Conservation (phyloP, 192 early-diverging fungal species). For the Umbelopsis sp. region DNA sequence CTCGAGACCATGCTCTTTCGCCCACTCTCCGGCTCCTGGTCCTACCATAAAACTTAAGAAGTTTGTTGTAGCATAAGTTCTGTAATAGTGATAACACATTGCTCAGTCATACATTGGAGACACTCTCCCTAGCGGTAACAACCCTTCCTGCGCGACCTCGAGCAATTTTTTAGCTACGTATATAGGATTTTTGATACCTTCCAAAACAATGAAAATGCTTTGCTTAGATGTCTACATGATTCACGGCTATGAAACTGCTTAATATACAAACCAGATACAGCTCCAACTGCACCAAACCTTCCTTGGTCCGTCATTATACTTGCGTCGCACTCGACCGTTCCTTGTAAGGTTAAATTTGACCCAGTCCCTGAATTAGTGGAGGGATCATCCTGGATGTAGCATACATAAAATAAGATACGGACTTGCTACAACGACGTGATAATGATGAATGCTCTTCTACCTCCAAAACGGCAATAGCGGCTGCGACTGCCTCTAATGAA, state of each 20-base stretch:
- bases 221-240: background rate
- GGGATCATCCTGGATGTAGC: slow-evolving; percentile 35
- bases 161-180: slow-evolving; percentile 53
- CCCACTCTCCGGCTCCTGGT: slow-evolving; percentile 57
- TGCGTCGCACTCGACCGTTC: slow-evolving; percentile 87
- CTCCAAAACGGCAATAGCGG: slow-evolving; percentile 44
- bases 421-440: background rate
- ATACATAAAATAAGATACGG: background rate
- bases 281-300: slow-evolving; percentile 81
- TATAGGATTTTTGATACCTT: slow-evolving; percentile 72
- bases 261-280: slow-evolving; percentile 53
- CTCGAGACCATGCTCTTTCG: slow-evolving; percentile 22
- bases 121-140: slow-evolving; percentile 49
- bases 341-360: slow-evolving; percentile 77
- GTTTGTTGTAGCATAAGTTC: background rate
- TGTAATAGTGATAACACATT: background rate
- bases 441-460: slow-evolving; percentile 12
- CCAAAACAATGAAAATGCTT: background rate
- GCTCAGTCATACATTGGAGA: slow-evolving; percentile 46
- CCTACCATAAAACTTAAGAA: slow-evolving; percentile 51
- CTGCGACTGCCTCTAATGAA: slow-evolving; percentile 39
- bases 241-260: background rate
- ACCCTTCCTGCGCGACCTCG: slow-evolving; percentile 45
- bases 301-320: slow-evolving; percentile 69
- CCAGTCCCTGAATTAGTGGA: slow-evolving; percentile 63